Conservation (phyloP, 768 basidiomycete species). For the Rhodotorula toruloides region DNA sequence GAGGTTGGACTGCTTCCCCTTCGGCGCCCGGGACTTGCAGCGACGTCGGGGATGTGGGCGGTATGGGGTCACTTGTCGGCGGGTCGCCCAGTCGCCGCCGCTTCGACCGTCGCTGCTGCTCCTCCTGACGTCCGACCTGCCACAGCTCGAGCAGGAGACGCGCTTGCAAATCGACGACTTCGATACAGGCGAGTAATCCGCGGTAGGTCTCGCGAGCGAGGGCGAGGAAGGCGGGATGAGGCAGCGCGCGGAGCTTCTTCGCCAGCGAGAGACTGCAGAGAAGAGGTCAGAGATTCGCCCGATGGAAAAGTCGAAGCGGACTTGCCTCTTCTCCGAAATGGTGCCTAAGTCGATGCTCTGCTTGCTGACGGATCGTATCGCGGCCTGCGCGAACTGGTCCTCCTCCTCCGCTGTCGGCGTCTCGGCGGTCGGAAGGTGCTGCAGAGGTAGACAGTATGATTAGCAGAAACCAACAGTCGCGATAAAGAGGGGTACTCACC, state of each 20-base stretch:
- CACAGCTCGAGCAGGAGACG: slow-evolving; percentile 19
- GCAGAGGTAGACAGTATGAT: background rate
- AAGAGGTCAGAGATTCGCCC: too few species aligned
- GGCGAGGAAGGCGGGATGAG: slow-evolving; percentile 24
- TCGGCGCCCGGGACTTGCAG: slow-evolving; percentile 20
- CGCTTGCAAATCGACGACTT: slow-evolving; percentile 34
- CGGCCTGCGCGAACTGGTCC: slow-evolving; percentile 24
- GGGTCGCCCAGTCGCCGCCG: background rate
- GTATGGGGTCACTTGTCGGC: background rate
- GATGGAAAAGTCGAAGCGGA: slow-evolving; percentile 5
- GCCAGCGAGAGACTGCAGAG: slow-evolving; percentile 29
- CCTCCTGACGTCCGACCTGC: background rate
- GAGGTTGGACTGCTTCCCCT: background rate
- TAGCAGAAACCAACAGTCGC: background rate
- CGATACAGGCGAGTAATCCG: slow-evolving; percentile 31
- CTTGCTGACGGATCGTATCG: slow-evolving; percentile 23
- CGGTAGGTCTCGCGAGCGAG: slow-evolving; percentile 16
- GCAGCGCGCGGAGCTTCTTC: slow-evolving; percentile 29
- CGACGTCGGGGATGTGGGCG: background rate
- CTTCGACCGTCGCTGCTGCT: slow-evolving; percentile 11
- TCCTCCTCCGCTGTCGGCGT: slow-evolving; percentile 24
- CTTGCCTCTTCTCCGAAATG: slow-evolving; percentile 37
- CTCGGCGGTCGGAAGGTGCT: slow-evolving; percentile 27
- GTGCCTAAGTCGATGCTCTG: slow-evolving; percentile 26
- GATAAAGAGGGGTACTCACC: slow-evolving; percentile 49